Conservation (phyloP, 2,329 filamentous ascomycete species). For the Colletotrichum sp. region DNA sequence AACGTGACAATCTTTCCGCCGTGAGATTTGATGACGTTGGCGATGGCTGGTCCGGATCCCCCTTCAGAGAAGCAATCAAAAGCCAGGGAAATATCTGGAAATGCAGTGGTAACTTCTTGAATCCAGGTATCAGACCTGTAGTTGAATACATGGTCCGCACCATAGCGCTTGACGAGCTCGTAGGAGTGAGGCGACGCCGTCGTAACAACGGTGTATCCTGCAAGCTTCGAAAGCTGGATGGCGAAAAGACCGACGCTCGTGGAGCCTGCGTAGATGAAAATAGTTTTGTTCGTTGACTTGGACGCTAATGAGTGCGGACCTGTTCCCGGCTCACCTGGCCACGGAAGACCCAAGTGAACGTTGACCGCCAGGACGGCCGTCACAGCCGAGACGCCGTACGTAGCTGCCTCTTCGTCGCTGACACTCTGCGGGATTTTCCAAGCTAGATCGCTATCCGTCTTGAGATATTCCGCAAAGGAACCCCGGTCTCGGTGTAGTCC, state of each 20-base stretch:
- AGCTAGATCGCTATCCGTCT: slow-evolving; percentile 25
- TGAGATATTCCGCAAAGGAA: slow-evolving; percentile 31
- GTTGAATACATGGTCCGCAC: slow-evolving; percentile 52
- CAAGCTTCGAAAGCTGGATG: slow-evolving; percentile 4
- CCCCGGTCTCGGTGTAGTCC: slow-evolving; percentile 28
- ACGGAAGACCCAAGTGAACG: slow-evolving; percentile 27
- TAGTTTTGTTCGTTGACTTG: not conserved
- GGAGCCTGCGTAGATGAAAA: slow-evolving; percentile 31
- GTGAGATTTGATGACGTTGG: slow-evolving; percentile 24
- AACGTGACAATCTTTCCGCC: slow-evolving; percentile 33
- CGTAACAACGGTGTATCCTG: slow-evolving; percentile 3
- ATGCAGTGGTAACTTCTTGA: not conserved
- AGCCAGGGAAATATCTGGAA: slow-evolving; percentile 29
- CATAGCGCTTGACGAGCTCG: slow-evolving; percentile 42
- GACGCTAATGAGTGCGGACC: not conserved
- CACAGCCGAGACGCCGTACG: slow-evolving; percentile 31
- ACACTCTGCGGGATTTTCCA: slow-evolving; percentile 28
- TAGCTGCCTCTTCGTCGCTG: slow-evolving; percentile 26
- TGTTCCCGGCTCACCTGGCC: not conserved
- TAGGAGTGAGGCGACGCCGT: slow-evolving; percentile 33
- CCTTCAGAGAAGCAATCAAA: slow-evolving; percentile 36
- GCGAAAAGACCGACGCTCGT: slow-evolving; percentile 18
- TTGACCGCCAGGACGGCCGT: slow-evolving; percentile 31
- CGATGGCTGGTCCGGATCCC: slow-evolving; percentile 29
- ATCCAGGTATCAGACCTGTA: slow-evolving; percentile 33